phyloP scores from a whole-genome alignment of 371 early-diverging fungal species.

The Rhizopus microsporus region DNA sequence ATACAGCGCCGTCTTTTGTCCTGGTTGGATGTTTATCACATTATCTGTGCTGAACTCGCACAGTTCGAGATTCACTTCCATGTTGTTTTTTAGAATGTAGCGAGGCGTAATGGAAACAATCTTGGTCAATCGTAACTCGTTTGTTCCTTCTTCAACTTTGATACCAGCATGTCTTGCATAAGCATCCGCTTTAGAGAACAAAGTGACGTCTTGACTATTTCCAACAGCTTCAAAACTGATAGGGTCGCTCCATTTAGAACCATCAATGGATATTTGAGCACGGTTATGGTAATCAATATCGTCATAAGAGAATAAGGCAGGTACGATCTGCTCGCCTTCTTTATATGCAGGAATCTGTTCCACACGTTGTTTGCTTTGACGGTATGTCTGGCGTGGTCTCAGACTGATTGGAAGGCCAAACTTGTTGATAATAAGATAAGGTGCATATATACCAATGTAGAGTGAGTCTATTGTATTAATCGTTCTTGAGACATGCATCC shows the following conservation, averaged over 20 bases:
- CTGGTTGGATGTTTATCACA: slow-evolving; percentile 34
- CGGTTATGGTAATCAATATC: slow-evolving; percentile 74
- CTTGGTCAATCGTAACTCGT: slow-evolving; percentile 64
- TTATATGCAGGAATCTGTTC: slow-evolving; percentile 27
- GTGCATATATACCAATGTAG: slow-evolving; percentile 37
- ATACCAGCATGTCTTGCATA: slow-evolving; percentile 67
- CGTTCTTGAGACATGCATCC: slow-evolving; percentile 52
- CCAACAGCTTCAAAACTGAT: slow-evolving; percentile 88
- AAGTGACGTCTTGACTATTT: slow-evolving; percentile 60
- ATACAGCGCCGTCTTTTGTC: slow-evolving; percentile 55
- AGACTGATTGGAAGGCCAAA: slow-evolving; percentile 62
- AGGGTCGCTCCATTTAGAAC: slow-evolving; percentile 79
- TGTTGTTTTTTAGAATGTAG: slow-evolving; percentile 81
- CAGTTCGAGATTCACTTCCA: slow-evolving; percentile 57
- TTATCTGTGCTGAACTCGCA: slow-evolving; percentile 49
- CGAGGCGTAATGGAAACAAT: slow-evolving; percentile 82
- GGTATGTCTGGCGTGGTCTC: slow-evolving; percentile 14
- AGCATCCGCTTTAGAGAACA: slow-evolving; percentile 40
- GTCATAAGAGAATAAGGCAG: slow-evolving; percentile 83
- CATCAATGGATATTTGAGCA: slow-evolving; percentile 62
- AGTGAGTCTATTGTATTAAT: slow-evolving; percentile 28
- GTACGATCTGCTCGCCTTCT: slow-evolving; percentile 36
- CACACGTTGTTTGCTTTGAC: slow-evolving; percentile 14
- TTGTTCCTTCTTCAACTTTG: slow-evolving; percentile 65
- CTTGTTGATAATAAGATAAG: slow-evolving; percentile 76